Evolutionary conservation across 768 basidiomycete genomes (phyloP), one percentile per base, ranked within the genome.

Genomic region (Leccinum aurantiacum): DNA sequence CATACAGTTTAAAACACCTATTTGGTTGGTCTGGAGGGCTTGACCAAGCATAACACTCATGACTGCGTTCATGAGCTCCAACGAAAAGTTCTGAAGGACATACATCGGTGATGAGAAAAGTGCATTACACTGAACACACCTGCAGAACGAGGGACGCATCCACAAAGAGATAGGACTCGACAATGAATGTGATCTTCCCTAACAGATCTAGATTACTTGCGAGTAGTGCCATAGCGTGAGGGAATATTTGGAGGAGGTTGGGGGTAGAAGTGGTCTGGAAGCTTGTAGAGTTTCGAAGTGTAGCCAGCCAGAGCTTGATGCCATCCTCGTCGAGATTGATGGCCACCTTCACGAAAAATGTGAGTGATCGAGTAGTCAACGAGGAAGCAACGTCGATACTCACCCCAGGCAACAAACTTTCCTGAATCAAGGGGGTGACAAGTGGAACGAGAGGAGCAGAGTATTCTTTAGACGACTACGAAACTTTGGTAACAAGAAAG

Each of bases 91-190:
- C 90, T 93, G 60, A 19, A 29, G 35, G 24, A 10, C 44, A 44
- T 44, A 46, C 44, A 60, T 31, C 47, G 10, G 65, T 13, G 44
- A 55, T 29, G 58, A 55, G 8, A 27, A 27, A 53, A 41, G 38
- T 57, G 38, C 9, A 31, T 38, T 54, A 25, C n/a, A 29, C 13
- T 22, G 9, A 33, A 67, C 77, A 58, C 62, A 91, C 93, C 78
- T 87, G 82, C 51, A 93, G 71, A 59, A 95, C 78, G 10, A 75
- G 67, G 17, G 74, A 60, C 0, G 84, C 84, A 71, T 91, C 89
- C 17, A 91, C 78, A n/a, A 96, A 71, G 60, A 91, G 76, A 69
- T 94, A 95, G 6, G 89, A 87, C 69, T 93, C 90, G 24, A 92
- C 65, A 57, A 95, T 84, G 58, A 75, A 76, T 17, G 83, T 83